phyloP scores from a whole-genome alignment of 257 asterid species.

The Scutellaria barbata region DNA sequence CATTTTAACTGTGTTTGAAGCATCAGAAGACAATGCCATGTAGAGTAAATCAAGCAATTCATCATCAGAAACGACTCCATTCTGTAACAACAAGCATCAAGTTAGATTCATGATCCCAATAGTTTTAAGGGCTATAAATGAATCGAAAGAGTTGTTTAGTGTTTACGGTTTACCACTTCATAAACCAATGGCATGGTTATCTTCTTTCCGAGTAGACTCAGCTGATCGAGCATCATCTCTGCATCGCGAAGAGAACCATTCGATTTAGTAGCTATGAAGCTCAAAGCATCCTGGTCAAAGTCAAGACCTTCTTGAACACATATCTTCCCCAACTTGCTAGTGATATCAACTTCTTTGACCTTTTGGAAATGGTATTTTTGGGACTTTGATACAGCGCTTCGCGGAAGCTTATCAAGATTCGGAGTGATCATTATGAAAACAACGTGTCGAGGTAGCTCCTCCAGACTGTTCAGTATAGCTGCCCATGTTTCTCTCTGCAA shows the following conservation, averaged over 20 bases:
- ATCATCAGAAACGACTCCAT: constrained; percentile 87
- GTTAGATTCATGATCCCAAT: too few relatives aligned
- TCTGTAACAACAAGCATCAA: constrained; percentile 47
- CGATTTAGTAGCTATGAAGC: constrained; percentile 68
- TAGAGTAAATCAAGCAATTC: constrained; percentile 81
- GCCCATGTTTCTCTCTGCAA: constrained; percentile 77
- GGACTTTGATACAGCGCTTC: constrained; percentile 56
- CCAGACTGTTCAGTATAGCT: constrained; percentile 52
- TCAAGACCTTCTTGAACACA: constrained; percentile 71
- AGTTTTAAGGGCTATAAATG: too few relatives aligned
- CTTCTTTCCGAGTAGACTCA: constrained; percentile 82
- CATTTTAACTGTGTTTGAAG: constrained; percentile 75
- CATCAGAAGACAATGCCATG: constrained; percentile 86
- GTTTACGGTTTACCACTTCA: constrained; percentile 87
- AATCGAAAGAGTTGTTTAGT: background rate
- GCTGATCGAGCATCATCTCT: constrained; percentile 91
- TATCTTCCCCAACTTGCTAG: constrained; percentile 46
- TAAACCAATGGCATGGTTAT: constrained; percentile 71
- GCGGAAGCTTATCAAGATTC: constrained; percentile 71
- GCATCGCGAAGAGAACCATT: constrained; percentile 90
- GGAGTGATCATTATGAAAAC: constrained; percentile 79
- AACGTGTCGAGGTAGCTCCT: constrained; percentile 55
- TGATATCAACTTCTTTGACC: constrained; percentile 64
- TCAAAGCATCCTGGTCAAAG: constrained; percentile 71
- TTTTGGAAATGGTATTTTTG: constrained; percentile 61